A percentile compares a stretch with the other conserved stretches of the same genome.
Evolutionary conservation across 192 early-diverging fungal genomes (phyloP).

Genomic region (Mortierella antarctica): DNA sequence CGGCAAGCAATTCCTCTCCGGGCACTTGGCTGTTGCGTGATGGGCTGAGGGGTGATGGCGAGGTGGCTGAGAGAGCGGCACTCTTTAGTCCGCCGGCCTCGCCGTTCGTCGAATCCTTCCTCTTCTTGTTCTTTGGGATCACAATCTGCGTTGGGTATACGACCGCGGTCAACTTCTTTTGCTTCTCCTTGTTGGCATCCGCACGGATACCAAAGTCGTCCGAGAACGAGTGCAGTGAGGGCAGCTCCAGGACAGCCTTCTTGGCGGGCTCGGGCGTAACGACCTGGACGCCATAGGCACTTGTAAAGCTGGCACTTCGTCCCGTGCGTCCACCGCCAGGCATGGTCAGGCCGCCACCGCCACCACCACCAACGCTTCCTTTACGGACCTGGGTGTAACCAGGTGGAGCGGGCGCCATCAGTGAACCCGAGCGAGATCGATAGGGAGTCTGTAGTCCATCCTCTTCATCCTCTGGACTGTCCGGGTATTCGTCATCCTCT

Average conservation of each 20-base stretch:
- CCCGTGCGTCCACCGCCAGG: constrained; percentile 25
- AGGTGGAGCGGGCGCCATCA: constrained; percentile 22
- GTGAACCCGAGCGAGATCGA: constrained; percentile 37
- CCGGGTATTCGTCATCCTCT: constrained; percentile 49
- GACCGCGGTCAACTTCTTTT: constrained; percentile 36
- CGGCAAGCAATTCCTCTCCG: too few species aligned
- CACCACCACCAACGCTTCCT: constrained; percentile 25
- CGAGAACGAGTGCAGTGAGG: constrained; percentile 45
- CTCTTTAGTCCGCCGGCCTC: constrained; percentile 8
- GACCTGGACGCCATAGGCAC: constrained; percentile 42
- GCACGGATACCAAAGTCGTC: constrained; percentile 33
- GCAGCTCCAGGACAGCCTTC: constrained; percentile 35
- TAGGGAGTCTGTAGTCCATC: constrained; percentile 27
- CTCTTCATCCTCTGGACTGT: constrained; percentile 42
- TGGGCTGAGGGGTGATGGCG: neutral
- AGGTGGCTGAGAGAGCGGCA: constrained; percentile 8
- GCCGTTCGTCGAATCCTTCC: constrained; percentile 3
- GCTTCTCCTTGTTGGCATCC: constrained; percentile 13
- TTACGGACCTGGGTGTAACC: constrained; percentile 21
- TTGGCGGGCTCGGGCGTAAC: constrained; percentile 4
- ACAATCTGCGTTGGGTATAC: constrained; percentile 52
- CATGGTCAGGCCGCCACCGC: neutral
- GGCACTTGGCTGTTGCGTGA: too few species aligned
- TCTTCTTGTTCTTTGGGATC: constrained; percentile 41
- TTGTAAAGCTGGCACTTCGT: constrained; percentile 45